Base-by-base conservation (phyloP, 768 basidiomycete species). In the Amanita inopinata region DNA sequence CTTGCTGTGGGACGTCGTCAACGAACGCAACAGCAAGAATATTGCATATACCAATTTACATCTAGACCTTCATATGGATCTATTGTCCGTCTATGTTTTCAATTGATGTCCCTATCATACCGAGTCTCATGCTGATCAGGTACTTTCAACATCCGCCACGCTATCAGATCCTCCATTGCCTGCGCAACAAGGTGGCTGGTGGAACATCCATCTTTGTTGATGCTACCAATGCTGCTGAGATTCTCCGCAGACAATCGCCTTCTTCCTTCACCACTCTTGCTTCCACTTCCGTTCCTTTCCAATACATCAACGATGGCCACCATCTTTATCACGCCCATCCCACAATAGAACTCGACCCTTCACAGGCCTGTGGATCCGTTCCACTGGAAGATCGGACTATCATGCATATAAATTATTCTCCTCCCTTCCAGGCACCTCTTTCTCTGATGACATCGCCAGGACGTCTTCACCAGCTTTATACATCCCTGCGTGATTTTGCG, bases 11-110 rank as follows among this genome's bases (percentile, higher is more conserved):
- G 78, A 96, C 57, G 93, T 98, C 19, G 76, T 78, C 62, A 87
- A 80, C 47, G 53, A 79, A 30, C 64, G 60, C 31, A 69, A 87
- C 43, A 85, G 85, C 53, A 74, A 69, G 50, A 99, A 99, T 58
- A 90, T 99, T 43, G 94, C 94, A 3, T 97, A 96, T 58, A 99
- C 94, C 9, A 80, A 91, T 57, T 69, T 96, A 18, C 73, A 87
- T 51, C 69, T 99, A 6, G 93, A 83, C 0, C 56, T 93, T 15
- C 93, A 97, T 54, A 88, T 89, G 84, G 94, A 98, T 63, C 65
- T 98, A 0, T 62, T 85, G 90, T 93, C 55, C 49, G 89, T 70
- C 8, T 14, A 11, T 15, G 15, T 10, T 22, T 12, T 19, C 35
- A 14, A 11, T 11, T n/a, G 23, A 23, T 28, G 32, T 4, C 48